Evolutionary conservation across 768 basidiomycete species (phyloP), one percentile per base, ranked within the genome.

Genomic region (Naganishia kalamii): DNA sequence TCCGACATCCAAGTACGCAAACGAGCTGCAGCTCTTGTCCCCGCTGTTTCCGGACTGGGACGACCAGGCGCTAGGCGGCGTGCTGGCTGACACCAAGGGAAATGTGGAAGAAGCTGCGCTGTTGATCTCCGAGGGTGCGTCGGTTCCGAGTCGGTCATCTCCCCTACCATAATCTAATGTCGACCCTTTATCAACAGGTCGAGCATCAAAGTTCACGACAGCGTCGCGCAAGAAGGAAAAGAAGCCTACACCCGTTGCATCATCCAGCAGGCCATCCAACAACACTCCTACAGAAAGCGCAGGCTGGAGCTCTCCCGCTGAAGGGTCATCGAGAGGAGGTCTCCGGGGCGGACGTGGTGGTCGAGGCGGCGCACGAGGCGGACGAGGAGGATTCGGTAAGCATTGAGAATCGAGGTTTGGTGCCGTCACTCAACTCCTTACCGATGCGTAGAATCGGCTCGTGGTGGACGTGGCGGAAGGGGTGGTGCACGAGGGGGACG

Each of bases 41-140:
- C 67, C 74, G 25, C 76, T 79, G 63, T 79, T 79, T 71, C 78
- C 78, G 3, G 65, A 70, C 33, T 79, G 78, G 78, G 73, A 75
- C 49, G 72, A 78, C 52, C 73, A 73, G 59, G 77, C 77, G 47
- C 66, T 79, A 21, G 72, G 69, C 4, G 70, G 70, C 50, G 76
- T 73, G 10, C 67, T 79, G 54, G 73, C 75, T 57, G 78, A 79
- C 65, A 69, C 70, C 21, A 77, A 70, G 65, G 77, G 77, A 35
- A 75, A 71, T 52, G 71, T 78, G 25, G 78, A 79, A 27, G 72
- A 74, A 62, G 77, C 78, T 19, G 78, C 72, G 6, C 62, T 75
- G 64, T 65, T 70, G 60, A 78, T 79, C 68, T 72, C 77, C 11
- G 77, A 78, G 63, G 78, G 78, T 78, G 59, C 68, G 73, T 64